Base-by-base conservation (phyloP, 257 asterid species). In the Galeopsis tetrahit region DNA sequence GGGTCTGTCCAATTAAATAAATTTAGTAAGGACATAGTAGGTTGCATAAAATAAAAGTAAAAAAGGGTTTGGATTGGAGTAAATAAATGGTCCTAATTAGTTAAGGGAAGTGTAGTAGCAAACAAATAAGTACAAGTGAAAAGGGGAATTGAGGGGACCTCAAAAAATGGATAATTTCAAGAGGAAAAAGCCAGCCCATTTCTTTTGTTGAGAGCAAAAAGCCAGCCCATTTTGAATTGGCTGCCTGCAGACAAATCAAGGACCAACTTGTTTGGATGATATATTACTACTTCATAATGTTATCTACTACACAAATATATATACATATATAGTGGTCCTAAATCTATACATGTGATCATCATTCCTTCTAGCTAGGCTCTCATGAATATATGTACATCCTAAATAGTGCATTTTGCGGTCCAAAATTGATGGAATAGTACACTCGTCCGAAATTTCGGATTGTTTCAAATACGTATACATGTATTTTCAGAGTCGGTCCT, bases 221-320 rank as follows among this genome's bases (percentile, higher is more conserved):
- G 64, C 77, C 70, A 72, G 71, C 57, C 55, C 40, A 63, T 62
- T 35, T 49, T 52, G 65, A 63, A 63, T 49, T 63, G 48, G 71
- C 42, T 39, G 21, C 11, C 33, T 39, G 13, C 7, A 51, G 39
- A 15, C 36, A 72, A 53, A 53, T 53, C 7, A 72, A 28, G 72
- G 44, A 63, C 66, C 66, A 52, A 63, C 57, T 73, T 40, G 71
- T 51, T 17, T 38, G 2, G 5, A 67, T 67, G 15, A 63, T 63
- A 21, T 21, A 21, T 21, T 21, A 0, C 28, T 28, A 17, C 52
- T 72, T 38, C 43, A 10, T 43, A 31, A 66, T 42, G 13, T 51
- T n/a, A 51, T 51, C 28, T 51, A 17, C 34, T 55, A 21, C 61
- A 17, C 35, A 55, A 55, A 55, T 52, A 48, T 6, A 39, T 40